Percentiles rank a stretch among this genome's conserved stretches.
Conservation (phyloP, 306 rosid genomes). For the Quercus gilva region DNA sequence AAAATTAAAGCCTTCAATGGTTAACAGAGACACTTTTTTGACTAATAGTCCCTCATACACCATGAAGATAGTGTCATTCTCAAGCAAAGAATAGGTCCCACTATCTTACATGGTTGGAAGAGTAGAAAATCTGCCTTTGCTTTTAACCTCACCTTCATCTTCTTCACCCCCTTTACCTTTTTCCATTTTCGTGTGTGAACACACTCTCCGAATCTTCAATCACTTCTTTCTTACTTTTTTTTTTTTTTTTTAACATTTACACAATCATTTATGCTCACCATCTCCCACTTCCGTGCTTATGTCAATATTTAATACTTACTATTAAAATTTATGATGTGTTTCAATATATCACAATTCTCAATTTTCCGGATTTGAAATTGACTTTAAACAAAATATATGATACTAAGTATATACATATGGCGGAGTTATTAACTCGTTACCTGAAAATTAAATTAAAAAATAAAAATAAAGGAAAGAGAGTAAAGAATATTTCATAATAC, state of each 20-base stretch:
- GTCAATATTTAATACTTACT: too few species aligned
- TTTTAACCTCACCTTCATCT: constrained; percentile 42
- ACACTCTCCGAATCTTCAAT: constrained; percentile 22
- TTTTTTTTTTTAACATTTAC: not conserved
- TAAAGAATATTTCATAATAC: constrained; percentile 11
- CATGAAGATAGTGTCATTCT: constrained; percentile 67
- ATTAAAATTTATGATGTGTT: too few species aligned
- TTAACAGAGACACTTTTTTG: constrained; percentile 43
- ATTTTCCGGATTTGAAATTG: too few species aligned
- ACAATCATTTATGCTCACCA: not conserved
- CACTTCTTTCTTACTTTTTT: not conserved
- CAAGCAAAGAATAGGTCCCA: constrained; percentile 68
- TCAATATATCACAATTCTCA: too few species aligned
- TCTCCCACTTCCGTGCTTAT: constrained; percentile 3
- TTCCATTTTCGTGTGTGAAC: constrained; percentile 28
- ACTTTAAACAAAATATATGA: too few species aligned
- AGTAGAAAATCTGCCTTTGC: constrained; percentile 68
- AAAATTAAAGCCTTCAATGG: constrained; percentile 8
- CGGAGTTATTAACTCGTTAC: constrained; percentile 13
- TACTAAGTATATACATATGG: too few species aligned
- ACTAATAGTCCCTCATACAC: constrained; percentile 45
- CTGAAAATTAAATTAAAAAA: constrained; percentile 1
- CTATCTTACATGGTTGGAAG: constrained; percentile 39
- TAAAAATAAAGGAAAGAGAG: not conserved
- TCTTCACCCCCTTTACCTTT: constrained; percentile 31